Evolutionary conservation across 768 basidiomycete species (phyloP), one percentile per base, ranked within the genome.

Genomic region (Neoboletus subvelutipes): DNA sequence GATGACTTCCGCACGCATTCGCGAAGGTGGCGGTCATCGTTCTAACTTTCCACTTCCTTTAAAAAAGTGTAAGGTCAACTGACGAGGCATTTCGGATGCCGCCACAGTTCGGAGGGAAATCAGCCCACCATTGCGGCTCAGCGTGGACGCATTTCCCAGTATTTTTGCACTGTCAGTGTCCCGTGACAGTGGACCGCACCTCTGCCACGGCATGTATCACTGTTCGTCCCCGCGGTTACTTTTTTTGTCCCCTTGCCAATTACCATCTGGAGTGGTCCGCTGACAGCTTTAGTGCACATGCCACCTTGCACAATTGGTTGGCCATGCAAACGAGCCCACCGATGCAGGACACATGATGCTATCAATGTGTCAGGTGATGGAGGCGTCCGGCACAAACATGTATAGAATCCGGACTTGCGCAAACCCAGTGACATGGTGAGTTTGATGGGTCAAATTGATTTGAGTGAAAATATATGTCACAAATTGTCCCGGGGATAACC

Each of bases 11-110:
- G 10, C 46, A 13, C 43, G n/a, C 47, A 39, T 50, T 46, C 59
- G 26, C 50, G 49, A 61, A 57, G 55, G 52, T 31, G 55, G 53
- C 64, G 53, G 59, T 57, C 53, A 57, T 57, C 20, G n/a, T 28
- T 28, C 37, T 50, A 61, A 51, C 28, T 40, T 40, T n/a, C 5
- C 41, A 40, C 43, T 42, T 48, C 36, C 22, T 52, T 45, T 28
- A 29, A 37, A 58, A 36, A 56, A 42, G 15, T 28, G 17, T 41
- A 54, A 28, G 22, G 37, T 52, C 43, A 40, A 50, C 33, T 40
- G 54, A 36, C n/a, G 52, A 24, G 28, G 34, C 15, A 9, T 52
- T 50, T 47, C 50, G 51, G 54, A 52, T 20, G 46, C 52, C 49
- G 33, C 45, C 34, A 34, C 52, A 29, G 15, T 40, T 50, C 34